Conservation (phyloP, 192 early-diverging fungal genomes). For the Coemansia sp. region DNA sequence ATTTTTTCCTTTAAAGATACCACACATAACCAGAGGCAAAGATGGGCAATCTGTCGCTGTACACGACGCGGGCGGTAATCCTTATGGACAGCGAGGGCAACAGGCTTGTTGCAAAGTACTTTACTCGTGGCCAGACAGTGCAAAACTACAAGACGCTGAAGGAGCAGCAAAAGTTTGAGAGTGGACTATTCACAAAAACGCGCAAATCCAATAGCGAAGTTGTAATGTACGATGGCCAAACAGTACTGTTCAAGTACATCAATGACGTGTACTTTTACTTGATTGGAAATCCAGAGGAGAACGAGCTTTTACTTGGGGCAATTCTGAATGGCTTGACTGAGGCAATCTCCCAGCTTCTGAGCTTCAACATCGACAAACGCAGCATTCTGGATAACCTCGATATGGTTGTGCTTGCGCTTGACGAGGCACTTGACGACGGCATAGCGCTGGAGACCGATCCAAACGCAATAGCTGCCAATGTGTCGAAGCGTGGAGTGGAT, state of each 20-base stretch:
- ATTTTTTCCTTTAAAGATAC: neutral
- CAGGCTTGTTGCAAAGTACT: slow-evolving; percentile 94
- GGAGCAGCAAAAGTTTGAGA: slow-evolving; percentile 91
- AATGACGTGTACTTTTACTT: slow-evolving; percentile 92
- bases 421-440: slow-evolving; percentile 95
- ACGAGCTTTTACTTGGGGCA: slow-evolving; percentile 84
- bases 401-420: slow-evolving; percentile 84
- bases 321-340: slow-evolving; percentile 84
- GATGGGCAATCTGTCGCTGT: slow-evolving; percentile 83
- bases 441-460: slow-evolving; percentile 77
- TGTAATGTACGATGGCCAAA: slow-evolving; percentile 90
- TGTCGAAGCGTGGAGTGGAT: slow-evolving; percentile 74
- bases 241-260: slow-evolving; percentile 83
- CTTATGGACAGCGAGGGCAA: slow-evolving; percentile 92
- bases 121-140: slow-evolving; percentile 46
- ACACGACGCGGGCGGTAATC: slow-evolving; percentile 85
- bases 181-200: slow-evolving; percentile 90
- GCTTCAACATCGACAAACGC: slow-evolving; percentile 92
- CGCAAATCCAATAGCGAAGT: slow-evolving; percentile 80
- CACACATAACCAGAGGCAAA: neutral
- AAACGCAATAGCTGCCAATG: slow-evolving; percentile 72
- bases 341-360: slow-evolving; percentile 80
- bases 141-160: slow-evolving; percentile 57
- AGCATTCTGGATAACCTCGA: slow-evolving; percentile 89
- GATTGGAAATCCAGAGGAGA: slow-evolving; percentile 88